Conservation (phyloP, 768 basidiomycete genomes). For the Boletus reticulatus region DNA sequence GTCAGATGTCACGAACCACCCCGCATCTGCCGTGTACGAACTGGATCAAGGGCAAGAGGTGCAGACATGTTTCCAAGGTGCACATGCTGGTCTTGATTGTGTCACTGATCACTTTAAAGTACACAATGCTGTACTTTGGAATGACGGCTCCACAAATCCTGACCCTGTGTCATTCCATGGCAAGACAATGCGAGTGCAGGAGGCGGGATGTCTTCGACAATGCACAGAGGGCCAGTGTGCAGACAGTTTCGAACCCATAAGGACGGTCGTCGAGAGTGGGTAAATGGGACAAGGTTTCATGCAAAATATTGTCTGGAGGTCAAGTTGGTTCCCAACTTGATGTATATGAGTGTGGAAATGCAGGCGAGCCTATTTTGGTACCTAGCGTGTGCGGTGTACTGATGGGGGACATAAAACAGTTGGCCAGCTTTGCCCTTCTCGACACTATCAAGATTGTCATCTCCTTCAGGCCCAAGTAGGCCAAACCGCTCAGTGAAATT, state of each 20-base stretch:
- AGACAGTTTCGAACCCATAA: neutral
- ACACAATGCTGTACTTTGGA: neutral
- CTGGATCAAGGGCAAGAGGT: neutral
- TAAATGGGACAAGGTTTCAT: conserved; percentile 3
- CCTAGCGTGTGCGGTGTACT: neutral
- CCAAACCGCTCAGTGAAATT: too few relatives aligned
- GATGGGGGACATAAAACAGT: neutral
- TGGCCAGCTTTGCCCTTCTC: neutral
- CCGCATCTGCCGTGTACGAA: neutral
- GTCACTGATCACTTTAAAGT: neutral
- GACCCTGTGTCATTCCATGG: conserved; percentile 6
- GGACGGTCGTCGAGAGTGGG: neutral
- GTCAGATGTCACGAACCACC: neutral
- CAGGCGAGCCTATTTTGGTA: neutral
- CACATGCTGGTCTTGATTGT: neutral
- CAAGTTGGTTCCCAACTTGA: conserved; percentile 5
- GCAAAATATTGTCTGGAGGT: conserved; percentile 6
- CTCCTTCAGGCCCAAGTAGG: neutral
- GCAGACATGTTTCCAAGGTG: neutral
- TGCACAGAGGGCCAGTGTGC: neutral
- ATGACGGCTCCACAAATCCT: neutral
- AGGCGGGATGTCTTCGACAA: conserved; percentile 4
- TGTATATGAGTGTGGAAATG: neutral
- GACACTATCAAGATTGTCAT: neutral
- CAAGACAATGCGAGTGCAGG: conserved; percentile 4